Conservation (phyloP, 768 basidiomycete species). For the Lactifluus pinguis region DNA sequence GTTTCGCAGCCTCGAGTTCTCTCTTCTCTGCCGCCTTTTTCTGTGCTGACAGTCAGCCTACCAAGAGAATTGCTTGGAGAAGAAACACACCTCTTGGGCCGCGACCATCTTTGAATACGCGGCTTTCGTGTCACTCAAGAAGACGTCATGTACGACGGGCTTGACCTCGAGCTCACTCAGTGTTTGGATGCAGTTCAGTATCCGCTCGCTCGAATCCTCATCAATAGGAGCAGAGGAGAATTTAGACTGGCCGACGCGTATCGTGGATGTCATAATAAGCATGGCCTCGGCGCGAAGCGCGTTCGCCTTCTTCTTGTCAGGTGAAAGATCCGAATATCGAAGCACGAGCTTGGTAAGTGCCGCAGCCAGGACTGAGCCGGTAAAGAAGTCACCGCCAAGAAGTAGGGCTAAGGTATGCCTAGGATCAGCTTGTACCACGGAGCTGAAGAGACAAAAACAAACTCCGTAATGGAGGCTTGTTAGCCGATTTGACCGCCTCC, state of each 20-base stretch:
- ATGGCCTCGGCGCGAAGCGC: slow-evolving; percentile 87
- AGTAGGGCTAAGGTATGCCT: slow-evolving; percentile 50
- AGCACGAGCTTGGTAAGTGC: slow-evolving; percentile 88
- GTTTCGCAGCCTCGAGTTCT: slow-evolving; percentile 63
- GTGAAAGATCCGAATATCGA: slow-evolving; percentile 46
- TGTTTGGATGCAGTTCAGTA: slow-evolving; percentile 92
- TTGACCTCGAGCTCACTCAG: slow-evolving; percentile 66
- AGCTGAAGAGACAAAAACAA: slow-evolving; percentile 18
- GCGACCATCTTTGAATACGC: slow-evolving; percentile 95
- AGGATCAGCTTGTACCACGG: neutral
- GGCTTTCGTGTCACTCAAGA: slow-evolving; percentile 78
- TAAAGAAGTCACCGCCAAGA: slow-evolving; percentile 95
- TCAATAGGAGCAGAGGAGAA: slow-evolving; percentile 93
- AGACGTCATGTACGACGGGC: slow-evolving; percentile 54
- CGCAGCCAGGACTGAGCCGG: slow-evolving; percentile 81
- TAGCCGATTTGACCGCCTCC: slow-evolving; percentile 77
- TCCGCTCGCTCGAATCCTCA: slow-evolving; percentile 94
- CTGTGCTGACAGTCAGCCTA: slow-evolving; percentile 29
- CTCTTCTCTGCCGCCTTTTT: slow-evolving; percentile 89
- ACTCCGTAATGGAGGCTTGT: slow-evolving; percentile 88
- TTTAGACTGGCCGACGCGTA: slow-evolving; percentile 96
- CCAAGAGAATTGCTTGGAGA: neutral
- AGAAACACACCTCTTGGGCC: slow-evolving; percentile 69
- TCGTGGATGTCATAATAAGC: slow-evolving; percentile 95
- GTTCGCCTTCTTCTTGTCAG: slow-evolving; percentile 51